Percentiles rank a stretch among this genome's conserved stretches.
phyloP scores from a whole-genome alignment of 1,284 basidiomycete genomes.

The Papiliotrema terrestris region DNA sequence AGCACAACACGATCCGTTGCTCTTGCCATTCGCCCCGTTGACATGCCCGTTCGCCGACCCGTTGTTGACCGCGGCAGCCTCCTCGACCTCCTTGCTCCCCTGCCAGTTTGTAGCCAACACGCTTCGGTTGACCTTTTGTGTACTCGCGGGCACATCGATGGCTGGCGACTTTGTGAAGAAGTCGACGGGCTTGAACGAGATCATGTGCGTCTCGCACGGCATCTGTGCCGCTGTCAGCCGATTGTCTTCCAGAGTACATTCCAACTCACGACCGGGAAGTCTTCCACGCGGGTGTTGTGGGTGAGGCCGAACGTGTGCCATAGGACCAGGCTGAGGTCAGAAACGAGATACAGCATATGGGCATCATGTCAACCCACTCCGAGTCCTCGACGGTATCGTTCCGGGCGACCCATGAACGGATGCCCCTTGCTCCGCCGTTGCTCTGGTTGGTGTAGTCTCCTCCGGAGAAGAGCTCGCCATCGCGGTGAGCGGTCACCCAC shows the following conservation, averaged over 20 bases:
- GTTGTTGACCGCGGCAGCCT: not conserved
- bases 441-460: slow-evolving; percentile 47
- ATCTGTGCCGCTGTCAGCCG: slow-evolving; percentile 49
- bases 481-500: slow-evolving; percentile 46
- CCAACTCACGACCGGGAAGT: slow-evolving; percentile 48
- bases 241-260: no score
- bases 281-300: slow-evolving; percentile 31
- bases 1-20: no score
- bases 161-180: slow-evolving; percentile 82
- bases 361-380: slow-evolving; percentile 48
- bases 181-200: slow-evolving; percentile 76
- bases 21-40: no score
- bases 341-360: no score
- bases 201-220: slow-evolving; percentile 73
- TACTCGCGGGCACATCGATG: slow-evolving; percentile 64
- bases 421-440: slow-evolving; percentile 35
- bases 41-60: no score
- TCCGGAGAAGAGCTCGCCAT: slow-evolving; percentile 46
- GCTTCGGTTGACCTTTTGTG: slow-evolving; percentile 42
- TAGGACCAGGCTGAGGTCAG: slow-evolving; percentile 55
- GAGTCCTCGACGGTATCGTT: slow-evolving; percentile 56
- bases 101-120: slow-evolving; percentile 6
- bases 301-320: slow-evolving; percentile 69
- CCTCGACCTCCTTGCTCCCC: slow-evolving; percentile 1
- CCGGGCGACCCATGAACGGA: slow-evolving; percentile 40